Conservation (phyloP, 2,329 filamentous ascomycete species). For the Colletotrichum sublineola region DNA sequence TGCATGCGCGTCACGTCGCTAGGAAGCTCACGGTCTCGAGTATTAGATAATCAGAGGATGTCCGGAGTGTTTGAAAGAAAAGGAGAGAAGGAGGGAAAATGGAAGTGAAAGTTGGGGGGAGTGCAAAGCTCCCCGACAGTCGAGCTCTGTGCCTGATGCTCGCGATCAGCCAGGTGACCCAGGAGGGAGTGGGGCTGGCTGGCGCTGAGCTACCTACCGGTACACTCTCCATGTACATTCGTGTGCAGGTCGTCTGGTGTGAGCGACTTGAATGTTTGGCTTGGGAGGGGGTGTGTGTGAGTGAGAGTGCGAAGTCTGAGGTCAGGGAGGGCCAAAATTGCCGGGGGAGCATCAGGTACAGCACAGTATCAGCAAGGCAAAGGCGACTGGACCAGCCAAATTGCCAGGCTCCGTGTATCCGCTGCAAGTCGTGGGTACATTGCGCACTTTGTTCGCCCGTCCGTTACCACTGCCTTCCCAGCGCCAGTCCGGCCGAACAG, state of each 20-base stretch:
- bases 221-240: constrained; percentile 35
- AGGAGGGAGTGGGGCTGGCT: constrained; percentile 40
- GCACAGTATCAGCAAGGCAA: constrained; percentile 40
- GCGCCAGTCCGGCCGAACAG: constrained; percentile 28
- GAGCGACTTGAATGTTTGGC: constrained; percentile 43
- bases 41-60: constrained; percentile 17
- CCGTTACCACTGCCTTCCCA: constrained; percentile 29
- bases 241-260: constrained; percentile 26
- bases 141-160: constrained; percentile 29
- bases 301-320: constrained; percentile 21
- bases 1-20: background rate
- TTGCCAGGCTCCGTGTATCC: constrained; percentile 40
- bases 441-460: constrained; percentile 38
- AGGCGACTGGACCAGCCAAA: constrained; percentile 34
- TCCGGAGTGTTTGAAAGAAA: constrained; percentile 5
- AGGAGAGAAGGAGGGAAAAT: constrained; percentile 49
- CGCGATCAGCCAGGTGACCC: constrained; percentile 40
- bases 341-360: constrained; percentile 39
- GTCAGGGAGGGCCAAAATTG: constrained; percentile 38
- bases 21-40: background rate
- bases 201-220: constrained; percentile 21
- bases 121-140: constrained; percentile 49
- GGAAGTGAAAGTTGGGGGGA: constrained; percentile 47
- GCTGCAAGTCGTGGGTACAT: constrained; percentile 39
- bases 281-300: constrained; percentile 31